A percentile compares a stretch with the other conserved stretches of the same genome.
Evolutionary conservation across 768 basidiomycete species (phyloP).

Genomic region (Boletellus ananiceps): DNA sequence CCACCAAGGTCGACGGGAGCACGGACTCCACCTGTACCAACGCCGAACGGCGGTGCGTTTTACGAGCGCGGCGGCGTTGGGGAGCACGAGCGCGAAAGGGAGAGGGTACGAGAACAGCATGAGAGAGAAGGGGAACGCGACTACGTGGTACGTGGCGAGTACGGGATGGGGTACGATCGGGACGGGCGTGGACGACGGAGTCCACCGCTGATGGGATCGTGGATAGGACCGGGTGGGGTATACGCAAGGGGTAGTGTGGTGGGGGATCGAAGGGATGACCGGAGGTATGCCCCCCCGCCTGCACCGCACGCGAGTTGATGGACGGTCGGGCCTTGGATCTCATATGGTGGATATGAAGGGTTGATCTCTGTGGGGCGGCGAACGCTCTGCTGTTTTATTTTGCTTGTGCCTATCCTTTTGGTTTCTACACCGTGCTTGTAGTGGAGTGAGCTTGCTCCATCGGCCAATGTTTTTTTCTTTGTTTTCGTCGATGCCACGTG

Average conservation of each 20-base stretch:
- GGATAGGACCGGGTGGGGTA: slow-evolving; percentile 12
- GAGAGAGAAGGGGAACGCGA: slow-evolving; percentile 32
- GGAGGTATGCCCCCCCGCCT: slow-evolving; percentile 32
- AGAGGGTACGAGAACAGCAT: slow-evolving; percentile 7
- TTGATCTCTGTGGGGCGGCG: too few species aligned
- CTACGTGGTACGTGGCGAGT: slow-evolving; percentile 25
- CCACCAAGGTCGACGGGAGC: slow-evolving; percentile 11
- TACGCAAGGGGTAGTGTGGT: slow-evolving; percentile 16
- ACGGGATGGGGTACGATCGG: slow-evolving; percentile 37
- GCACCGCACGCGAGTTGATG: slow-evolving; percentile 13
- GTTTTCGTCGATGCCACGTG: background rate
- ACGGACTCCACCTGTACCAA: slow-evolving; percentile 17
- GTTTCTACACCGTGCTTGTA: too few species aligned
- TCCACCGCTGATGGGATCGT: slow-evolving; percentile 22
- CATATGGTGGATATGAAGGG: too few species aligned
- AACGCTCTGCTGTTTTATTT: too few species aligned
- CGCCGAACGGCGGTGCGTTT: slow-evolving; percentile 28
- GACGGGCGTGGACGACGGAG: slow-evolving; percentile 24
- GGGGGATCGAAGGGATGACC: slow-evolving; percentile 32
- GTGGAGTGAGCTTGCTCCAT: too few species aligned
- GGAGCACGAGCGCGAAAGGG: slow-evolving; percentile 5
- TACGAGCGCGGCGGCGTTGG: slow-evolving; percentile 25
- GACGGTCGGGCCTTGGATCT: too few species aligned
- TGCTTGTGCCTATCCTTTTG: too few species aligned
- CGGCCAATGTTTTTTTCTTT: too few species aligned